Conservation (phyloP, 768 basidiomycete species). For the Tulasnella sp. region DNA sequence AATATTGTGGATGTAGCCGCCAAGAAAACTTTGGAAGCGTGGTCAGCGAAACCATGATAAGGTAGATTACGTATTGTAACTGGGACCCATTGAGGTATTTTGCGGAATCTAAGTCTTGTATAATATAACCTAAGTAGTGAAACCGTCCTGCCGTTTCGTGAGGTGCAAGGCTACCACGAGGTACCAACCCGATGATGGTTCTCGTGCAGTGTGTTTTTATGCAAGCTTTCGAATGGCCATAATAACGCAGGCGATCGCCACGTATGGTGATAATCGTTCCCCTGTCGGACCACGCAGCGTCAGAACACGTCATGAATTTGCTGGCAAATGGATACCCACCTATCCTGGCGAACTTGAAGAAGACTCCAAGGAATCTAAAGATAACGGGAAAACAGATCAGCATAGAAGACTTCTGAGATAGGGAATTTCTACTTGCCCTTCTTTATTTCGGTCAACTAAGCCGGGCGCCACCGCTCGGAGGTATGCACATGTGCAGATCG, state of each 20-base stretch:
- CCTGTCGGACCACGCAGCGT: conserved; percentile 52
- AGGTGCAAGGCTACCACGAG: neutral
- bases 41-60: conserved; percentile 39
- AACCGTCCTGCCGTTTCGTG: neutral
- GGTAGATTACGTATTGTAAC: conserved; percentile 15
- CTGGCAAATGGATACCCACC: conserved; percentile 54
- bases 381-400: conserved; percentile 15
- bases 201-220: neutral
- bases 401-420: conserved; percentile 32
- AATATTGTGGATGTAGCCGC: conserved; percentile 49
- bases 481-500: conserved; percentile 98
- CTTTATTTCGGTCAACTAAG: conserved; percentile 89
- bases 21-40: conserved; percentile 50
- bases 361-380: conserved; percentile 80
- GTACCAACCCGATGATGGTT: too few species aligned
- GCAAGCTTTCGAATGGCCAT: conserved; percentile 71
- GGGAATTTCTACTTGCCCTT: conserved; percentile 57
- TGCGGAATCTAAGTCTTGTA: conserved; percentile 18
- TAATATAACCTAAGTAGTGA: conserved; percentile 24
- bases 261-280: conserved; percentile 94
- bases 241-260: conserved; percentile 85
- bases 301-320: neutral
- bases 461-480: conserved; percentile 87
- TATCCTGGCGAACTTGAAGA: conserved; percentile 96
- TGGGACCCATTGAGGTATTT: conserved; percentile 8